These are phyloP conservation scores for Leucocoprinus birnbaumii DNA, from an alignment of 768 basidiomycete genomes.

Conservation along the genomic window DNA sequence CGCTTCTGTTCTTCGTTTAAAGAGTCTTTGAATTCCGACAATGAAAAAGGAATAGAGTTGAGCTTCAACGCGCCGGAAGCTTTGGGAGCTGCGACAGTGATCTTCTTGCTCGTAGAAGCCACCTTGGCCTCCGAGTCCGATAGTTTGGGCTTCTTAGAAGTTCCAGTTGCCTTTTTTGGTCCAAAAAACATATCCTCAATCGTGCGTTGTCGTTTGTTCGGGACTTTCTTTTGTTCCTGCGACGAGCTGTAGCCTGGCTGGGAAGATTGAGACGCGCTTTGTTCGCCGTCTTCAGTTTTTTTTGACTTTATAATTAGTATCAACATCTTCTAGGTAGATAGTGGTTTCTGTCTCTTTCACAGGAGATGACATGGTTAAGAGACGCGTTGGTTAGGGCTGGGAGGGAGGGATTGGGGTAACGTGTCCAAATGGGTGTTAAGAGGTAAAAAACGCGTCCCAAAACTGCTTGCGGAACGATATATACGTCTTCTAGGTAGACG, in stretches of 20 bases:
- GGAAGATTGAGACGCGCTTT: conserved; percentile 1
- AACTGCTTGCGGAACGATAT: not conserved
- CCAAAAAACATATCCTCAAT: conserved; percentile 60
- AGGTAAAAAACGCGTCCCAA: conserved; percentile 10
- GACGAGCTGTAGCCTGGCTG: conserved; percentile 6
- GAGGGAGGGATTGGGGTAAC: not conserved
- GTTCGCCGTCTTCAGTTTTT: conserved; percentile 1
- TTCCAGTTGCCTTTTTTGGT: conserved; percentile 24
- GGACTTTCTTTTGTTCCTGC: conserved; percentile 5
- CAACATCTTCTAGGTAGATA: conserved; percentile 47
- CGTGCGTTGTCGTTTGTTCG: conserved; percentile 56
- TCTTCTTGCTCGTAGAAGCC: conserved; percentile 2
- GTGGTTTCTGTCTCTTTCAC: conserved; percentile 12
- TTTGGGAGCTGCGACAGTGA: conserved; percentile 3
- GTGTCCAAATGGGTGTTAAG: not conserved
- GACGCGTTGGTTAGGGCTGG: conserved; percentile 8
- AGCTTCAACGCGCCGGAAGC: conserved; percentile 30
- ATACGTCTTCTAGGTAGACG: not conserved
- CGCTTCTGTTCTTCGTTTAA: conserved; percentile 55
- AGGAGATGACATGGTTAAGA: conserved; percentile 6
- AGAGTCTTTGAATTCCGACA: conserved; percentile 47
- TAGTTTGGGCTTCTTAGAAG: conserved; percentile 48
- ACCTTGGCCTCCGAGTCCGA: conserved; percentile 15
- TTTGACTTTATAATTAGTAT: conserved; percentile 15
- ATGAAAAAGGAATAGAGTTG: conserved; percentile 70